phyloP scores from a whole-genome alignment of 2,329 filamentous ascomycete species.

The Simplicillium aogashimaense region DNA sequence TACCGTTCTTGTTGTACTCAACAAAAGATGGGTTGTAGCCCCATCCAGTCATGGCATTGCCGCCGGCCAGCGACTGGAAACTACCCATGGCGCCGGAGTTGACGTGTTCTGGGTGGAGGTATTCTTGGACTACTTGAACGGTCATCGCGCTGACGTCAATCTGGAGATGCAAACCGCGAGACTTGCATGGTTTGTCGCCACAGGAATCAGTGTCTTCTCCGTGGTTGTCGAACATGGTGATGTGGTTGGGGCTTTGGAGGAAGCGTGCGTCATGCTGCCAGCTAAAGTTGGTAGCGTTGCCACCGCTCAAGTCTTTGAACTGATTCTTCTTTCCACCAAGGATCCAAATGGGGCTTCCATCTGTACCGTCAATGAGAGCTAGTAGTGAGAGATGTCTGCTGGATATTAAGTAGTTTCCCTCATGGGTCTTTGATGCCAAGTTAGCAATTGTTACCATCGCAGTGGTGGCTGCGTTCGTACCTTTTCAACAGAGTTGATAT shows the following conservation, averaged over 20 bases:
- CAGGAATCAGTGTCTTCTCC: slow-evolving; percentile 19
- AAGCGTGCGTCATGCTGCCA: slow-evolving; percentile 27
- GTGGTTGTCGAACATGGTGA: slow-evolving; percentile 30
- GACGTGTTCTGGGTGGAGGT: slow-evolving; percentile 15
- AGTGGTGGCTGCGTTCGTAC: slow-evolving; percentile 9
- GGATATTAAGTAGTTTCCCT: slow-evolving; percentile 26
- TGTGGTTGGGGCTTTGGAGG: slow-evolving; percentile 17
- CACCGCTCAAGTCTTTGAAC: slow-evolving; percentile 22
- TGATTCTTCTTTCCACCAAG: slow-evolving; percentile 24
- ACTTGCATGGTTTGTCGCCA: slow-evolving; percentile 13
- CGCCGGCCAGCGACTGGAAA: slow-evolving; percentile 15
- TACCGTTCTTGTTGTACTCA: slow-evolving; percentile 16
- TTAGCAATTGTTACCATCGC: neutral
- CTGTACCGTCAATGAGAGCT: slow-evolving; percentile 16
- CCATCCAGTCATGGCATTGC: slow-evolving; percentile 17
- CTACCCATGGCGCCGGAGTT: slow-evolving; percentile 17
- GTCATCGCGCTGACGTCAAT: slow-evolving; percentile 19
- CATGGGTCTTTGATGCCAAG: slow-evolving; percentile 10
- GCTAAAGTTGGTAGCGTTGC: slow-evolving; percentile 22
- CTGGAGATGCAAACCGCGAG: slow-evolving; percentile 18
- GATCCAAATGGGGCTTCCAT: slow-evolving; percentile 22
- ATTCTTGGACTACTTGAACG: slow-evolving; percentile 17
- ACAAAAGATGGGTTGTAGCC: slow-evolving; percentile 17
- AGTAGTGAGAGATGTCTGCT: slow-evolving; percentile 20
- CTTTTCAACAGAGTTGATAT: slow-evolving; percentile 25